Conservation (phyloP, 2,329 filamentous ascomycete genomes). For the Trichoderma gracile region DNA sequence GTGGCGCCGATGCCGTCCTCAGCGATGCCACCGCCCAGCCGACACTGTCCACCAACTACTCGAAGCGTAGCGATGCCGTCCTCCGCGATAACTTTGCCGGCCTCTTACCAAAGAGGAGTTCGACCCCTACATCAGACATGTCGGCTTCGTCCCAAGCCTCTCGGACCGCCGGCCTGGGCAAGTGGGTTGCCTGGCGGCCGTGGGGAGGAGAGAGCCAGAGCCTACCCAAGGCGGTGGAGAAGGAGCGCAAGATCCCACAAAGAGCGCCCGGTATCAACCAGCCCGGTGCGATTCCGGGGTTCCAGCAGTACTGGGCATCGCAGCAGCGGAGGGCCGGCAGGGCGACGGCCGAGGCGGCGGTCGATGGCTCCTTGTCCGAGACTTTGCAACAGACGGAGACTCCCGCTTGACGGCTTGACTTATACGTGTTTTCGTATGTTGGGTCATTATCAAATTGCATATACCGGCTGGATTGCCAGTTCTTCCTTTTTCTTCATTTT, state of each 20-base stretch:
- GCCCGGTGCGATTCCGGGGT: conserved; percentile 70
- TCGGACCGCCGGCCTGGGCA: conserved; percentile 40
- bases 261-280: conserved; percentile 77
- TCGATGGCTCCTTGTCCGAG: conserved; percentile 64
- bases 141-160: conserved; percentile 32
- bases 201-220: conserved; percentile 40
- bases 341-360: conserved; percentile 54
- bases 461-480: neutral
- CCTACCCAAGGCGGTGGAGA: conserved; percentile 13
- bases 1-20: conserved; percentile 56
- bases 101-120: conserved; percentile 39
- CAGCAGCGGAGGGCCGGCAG: conserved; percentile 54
- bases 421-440: no score
- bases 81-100: conserved; percentile 58
- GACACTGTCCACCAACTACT: conserved; percentile 51
- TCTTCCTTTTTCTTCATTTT: neutral
- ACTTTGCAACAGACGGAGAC: conserved; percentile 44
- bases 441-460: neutral
- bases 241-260: conserved; percentile 42
- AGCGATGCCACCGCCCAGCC: conserved; percentile 61
- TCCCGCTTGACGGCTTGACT: neutral
- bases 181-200: conserved; percentile 52
- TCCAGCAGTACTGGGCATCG: conserved; percentile 58
- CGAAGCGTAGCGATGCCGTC: conserved; percentile 54
- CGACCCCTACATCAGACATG: conserved; percentile 37